Percentiles rank a stretch among this genome's conserved stretches.
These are phyloP conservation scores for Kodamaea arcana DNA, from an alignment of 1,139 yeast species.

Conservation along the genomic window DNA sequence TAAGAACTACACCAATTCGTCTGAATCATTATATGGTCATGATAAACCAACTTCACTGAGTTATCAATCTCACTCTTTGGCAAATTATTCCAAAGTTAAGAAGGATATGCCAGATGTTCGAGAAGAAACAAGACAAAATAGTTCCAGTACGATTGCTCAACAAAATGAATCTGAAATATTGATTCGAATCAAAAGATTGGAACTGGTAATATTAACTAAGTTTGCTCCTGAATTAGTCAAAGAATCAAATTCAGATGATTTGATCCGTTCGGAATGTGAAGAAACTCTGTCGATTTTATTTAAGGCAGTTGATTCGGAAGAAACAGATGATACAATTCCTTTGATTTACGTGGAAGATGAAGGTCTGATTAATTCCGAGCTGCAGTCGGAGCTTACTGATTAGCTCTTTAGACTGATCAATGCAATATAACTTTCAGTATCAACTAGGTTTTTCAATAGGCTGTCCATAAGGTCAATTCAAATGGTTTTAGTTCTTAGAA, in stretches of 20 bases:
- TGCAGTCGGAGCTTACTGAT: too few relatives aligned
- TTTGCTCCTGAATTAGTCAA: slow-evolving; percentile 2
- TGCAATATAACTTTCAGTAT: too few relatives aligned
- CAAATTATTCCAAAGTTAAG: not conserved
- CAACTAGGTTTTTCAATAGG: too few relatives aligned
- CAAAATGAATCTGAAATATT: slow-evolving; percentile 10
- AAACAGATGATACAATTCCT: too few relatives aligned
- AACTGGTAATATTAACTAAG: slow-evolving; percentile 7
- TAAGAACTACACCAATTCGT: slow-evolving; percentile 5
- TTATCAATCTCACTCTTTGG: slow-evolving; percentile 4
- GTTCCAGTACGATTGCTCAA: slow-evolving; percentile 1
- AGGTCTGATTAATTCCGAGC: too few relatives aligned
- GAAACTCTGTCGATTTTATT: slow-evolving; percentile 6
- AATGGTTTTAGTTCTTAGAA: too few relatives aligned
- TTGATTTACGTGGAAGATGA: too few relatives aligned
- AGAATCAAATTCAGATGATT: not conserved
- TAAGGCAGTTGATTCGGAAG: not conserved
- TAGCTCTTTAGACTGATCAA: too few relatives aligned
- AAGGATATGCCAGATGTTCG: not conserved
- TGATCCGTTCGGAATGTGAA: slow-evolving; percentile 1
- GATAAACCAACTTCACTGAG: slow-evolving; percentile 4
- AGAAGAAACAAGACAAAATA: not conserved
- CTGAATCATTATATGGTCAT: slow-evolving; percentile 4
- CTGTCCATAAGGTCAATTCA: too few relatives aligned
- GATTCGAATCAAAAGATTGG: slow-evolving; percentile 10